phyloP scores from a whole-genome alignment of 1,284 basidiomycete genomes.

The Ganoderma lingzhi region DNA sequence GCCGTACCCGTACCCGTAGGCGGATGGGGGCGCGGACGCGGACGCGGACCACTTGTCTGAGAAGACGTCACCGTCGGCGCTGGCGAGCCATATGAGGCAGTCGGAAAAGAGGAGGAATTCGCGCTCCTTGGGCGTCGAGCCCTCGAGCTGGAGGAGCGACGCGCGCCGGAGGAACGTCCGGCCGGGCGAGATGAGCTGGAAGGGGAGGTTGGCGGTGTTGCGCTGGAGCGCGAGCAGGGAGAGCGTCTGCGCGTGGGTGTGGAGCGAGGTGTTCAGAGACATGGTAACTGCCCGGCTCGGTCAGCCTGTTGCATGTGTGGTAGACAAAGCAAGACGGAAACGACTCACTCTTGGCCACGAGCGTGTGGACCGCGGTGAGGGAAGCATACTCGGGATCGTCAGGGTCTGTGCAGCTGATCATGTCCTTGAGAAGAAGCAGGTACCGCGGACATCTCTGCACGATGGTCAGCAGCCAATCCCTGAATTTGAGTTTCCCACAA shows the following conservation, averaged over 20 bases:
- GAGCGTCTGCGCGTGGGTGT: constrained; percentile 78
- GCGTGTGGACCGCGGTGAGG: constrained; percentile 63
- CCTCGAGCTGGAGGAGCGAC: constrained; percentile 63
- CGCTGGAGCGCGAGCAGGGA: constrained; percentile 80
- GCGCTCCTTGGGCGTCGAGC: constrained; percentile 59
- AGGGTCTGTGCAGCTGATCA: constrained; percentile 69
- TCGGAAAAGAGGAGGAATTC: constrained; percentile 87
- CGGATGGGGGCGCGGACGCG: not conserved
- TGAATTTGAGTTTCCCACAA: constrained; percentile 78
- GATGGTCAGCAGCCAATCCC: constrained; percentile 87
- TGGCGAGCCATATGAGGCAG: constrained; percentile 80
- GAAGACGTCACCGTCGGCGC: constrained; percentile 47
- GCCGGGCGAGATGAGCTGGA: constrained; percentile 80
- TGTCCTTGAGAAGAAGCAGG: constrained; percentile 81
- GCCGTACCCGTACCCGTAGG: not conserved
- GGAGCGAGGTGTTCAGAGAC: constrained; percentile 81
- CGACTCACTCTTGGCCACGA: constrained; percentile 77
- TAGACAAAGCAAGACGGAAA: not conserved
- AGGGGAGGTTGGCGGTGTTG: constrained; percentile 75
- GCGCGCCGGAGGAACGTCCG: constrained; percentile 80
- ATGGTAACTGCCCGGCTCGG: constrained; percentile 64
- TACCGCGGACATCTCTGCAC: constrained; percentile 90
- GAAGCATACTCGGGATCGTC: constrained; percentile 71
- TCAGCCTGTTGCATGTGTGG: constrained; percentile 4
- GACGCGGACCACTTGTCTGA: constrained; percentile 39